A percentile compares a stretch with the other conserved stretches of the same genome.
phyloP scores from a whole-genome alignment of 2,329 filamentous ascomycete species.

The Penicillium freii region DNA sequence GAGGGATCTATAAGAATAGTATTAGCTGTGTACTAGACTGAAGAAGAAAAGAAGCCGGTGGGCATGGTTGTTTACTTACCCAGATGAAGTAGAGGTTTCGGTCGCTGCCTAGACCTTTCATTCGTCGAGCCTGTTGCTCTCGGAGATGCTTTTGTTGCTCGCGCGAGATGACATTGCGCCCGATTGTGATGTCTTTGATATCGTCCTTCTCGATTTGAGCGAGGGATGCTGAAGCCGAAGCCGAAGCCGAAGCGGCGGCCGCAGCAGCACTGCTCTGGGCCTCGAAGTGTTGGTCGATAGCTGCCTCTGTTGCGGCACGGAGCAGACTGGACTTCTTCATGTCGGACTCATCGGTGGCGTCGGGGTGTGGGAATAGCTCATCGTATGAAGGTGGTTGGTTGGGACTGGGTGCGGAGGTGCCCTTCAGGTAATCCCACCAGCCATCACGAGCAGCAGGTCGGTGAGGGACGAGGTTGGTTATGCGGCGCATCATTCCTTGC shows the following conservation, averaged over 20 bases:
- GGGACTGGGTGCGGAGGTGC: conserved; percentile 46
- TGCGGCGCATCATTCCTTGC: conserved; percentile 68
- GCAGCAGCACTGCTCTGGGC: conserved; percentile 30
- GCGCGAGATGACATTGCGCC: conserved; percentile 43
- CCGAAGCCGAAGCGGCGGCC: conserved; percentile 9
- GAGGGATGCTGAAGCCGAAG: conserved; percentile 14
- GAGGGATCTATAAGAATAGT: conserved; percentile 41
- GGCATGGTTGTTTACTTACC: conserved; percentile 39
- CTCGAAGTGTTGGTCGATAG: conserved; percentile 47
- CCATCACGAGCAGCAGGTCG: conserved; percentile 55
- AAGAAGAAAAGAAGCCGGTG: background rate
- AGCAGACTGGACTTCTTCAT: conserved; percentile 46
- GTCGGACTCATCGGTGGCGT: conserved; percentile 35
- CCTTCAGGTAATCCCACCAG: conserved; percentile 68
- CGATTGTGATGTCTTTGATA: conserved; percentile 44
- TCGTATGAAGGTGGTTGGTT: conserved; percentile 72
- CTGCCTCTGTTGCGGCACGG: conserved; percentile 45
- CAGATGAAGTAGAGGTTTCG: conserved; percentile 55
- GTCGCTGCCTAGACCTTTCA: conserved; percentile 51
- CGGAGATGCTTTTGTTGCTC: conserved; percentile 49
- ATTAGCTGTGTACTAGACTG: conserved; percentile 20
- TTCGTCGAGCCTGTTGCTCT: conserved; percentile 47
- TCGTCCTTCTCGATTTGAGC: conserved; percentile 34
- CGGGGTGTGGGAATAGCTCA: conserved; percentile 65
- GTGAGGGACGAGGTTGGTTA: conserved; percentile 70